Conservation (phyloP, 495 filamentous ascomycete species). For the Coniosporium apollinis region DNA sequence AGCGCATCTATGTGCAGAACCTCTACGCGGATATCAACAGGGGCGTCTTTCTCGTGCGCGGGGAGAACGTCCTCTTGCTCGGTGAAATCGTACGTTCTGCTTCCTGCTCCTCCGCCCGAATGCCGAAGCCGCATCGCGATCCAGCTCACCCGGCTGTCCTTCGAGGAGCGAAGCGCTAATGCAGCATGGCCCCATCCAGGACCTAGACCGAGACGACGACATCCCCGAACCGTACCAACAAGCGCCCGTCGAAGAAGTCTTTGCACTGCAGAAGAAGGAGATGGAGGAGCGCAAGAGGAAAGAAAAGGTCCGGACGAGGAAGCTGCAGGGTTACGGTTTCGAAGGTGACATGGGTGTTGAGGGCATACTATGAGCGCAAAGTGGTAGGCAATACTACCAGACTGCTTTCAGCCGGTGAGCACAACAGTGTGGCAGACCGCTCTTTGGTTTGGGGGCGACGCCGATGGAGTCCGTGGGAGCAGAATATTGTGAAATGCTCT, state of each 20-base stretch:
- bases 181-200: constrained; percentile 26
- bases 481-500: constrained; percentile 69
- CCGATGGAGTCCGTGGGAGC: constrained; percentile 22
- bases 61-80: constrained; percentile 81
- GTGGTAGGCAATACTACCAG: no score
- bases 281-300: constrained; percentile 46
- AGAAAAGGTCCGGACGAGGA: constrained; percentile 52
- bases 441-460: neutral
- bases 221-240: constrained; percentile 50
- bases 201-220: constrained; percentile 88
- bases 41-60: constrained; percentile 76
- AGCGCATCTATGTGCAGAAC: constrained; percentile 56
- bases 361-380: constrained; percentile 44
- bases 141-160: neutral
- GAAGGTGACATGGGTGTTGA: constrained; percentile 75
- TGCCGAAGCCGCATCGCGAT: constrained; percentile 2
- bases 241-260: constrained; percentile 51
- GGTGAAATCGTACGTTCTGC: constrained; percentile 61
- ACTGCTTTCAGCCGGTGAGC: neutral
- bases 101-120: neutral
- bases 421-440: neutral
- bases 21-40: constrained; percentile 68
- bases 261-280: constrained; percentile 52
- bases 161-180: neutral
- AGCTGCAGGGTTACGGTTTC: constrained; percentile 61